A percentile compares a stretch with the other conserved stretches of the same genome.
These are phyloP conservation scores for Saccharum spontaneum DNA, from an alignment of 176 grass and related monocot species.

Conservation along the genomic window DNA sequence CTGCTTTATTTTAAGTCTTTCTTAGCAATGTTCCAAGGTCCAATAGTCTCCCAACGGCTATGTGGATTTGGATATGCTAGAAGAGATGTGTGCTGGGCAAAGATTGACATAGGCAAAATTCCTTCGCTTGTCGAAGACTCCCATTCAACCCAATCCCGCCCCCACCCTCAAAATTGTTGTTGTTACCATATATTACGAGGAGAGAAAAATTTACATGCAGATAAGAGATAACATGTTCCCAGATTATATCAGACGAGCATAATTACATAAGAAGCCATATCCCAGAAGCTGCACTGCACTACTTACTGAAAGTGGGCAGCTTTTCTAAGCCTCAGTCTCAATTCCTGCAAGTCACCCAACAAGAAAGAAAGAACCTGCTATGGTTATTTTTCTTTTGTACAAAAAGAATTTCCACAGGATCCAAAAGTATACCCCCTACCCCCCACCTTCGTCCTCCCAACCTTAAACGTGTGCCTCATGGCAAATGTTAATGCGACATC, in stretches of 20 bases:
- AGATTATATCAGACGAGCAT: conserved; percentile 15
- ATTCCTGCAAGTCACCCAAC: conserved; percentile 23
- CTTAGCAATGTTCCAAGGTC: neutral
- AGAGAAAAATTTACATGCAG: neutral
- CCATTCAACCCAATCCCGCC: neutral
- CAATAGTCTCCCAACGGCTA: neutral
- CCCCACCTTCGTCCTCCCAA: neutral
- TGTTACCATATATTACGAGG: neutral
- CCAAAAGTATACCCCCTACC: conserved; percentile 30
- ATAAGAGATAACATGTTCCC: neutral
- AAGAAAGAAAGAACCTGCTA: conserved; percentile 28
- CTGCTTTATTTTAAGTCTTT: neutral
- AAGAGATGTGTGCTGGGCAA: neutral
- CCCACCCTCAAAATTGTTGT: neutral
- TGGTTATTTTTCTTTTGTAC: conserved; percentile 50
- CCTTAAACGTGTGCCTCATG: conserved; percentile 17
- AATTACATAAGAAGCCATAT: conserved; percentile 32
- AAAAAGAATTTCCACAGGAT: conserved; percentile 34
- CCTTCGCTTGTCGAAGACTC: neutral
- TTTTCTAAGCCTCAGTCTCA: conserved; percentile 35
- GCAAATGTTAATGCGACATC: conserved; percentile 17
- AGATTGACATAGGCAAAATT: neutral
- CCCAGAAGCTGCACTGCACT: conserved; percentile 18
- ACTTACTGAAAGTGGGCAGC: conserved; percentile 2
- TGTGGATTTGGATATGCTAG: neutral